Base-by-base conservation (phyloP, 164 flowering plant species). In the Cinnamomum micranthum region DNA sequence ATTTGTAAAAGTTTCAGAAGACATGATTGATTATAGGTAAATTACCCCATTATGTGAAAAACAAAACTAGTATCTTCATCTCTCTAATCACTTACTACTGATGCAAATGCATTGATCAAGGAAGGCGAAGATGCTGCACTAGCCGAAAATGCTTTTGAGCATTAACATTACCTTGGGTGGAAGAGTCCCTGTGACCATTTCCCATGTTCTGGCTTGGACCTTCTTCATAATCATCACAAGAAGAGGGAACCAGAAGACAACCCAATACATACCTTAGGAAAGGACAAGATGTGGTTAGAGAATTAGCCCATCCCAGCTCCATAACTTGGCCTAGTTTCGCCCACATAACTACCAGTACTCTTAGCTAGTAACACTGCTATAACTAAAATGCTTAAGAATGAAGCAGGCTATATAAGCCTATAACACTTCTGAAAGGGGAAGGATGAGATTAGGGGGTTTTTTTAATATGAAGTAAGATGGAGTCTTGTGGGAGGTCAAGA, bases 101-200 rank as follows among this genome's bases (percentile, higher is more conserved):
- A 41, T 7, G 10, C 27, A 41, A 41, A 7, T 41, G 11, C 41
- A 19, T 52, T 11, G 55, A 24, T 73, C 64, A 73, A 24, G n/a
- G 27, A 2, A 28, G 20, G 65, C 70, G 70, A 6, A 65, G 50
- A 28, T 65, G 58, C 51, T 73, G 63, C 24, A 73, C 59, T 66
- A 51, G 70, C 24, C 31, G 62, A 51, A 73, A 73, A 47, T 73
- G 75, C 25, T 73, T 73, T n/a, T 73, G 75, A 3, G 70, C 63
- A 23, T 60, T 70, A 20, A 15, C 64, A 9, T 23, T 65, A 20
- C n/a, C 59, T 50, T 50, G 25, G 10, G 25, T 27, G 1, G 70
- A 33, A 73, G 14, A 35, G 28, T 65, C 68, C 1, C 35, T 15
- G 33, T 31, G 41, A 64, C 6, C 14, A 24, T 12, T 22, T 22